Base-by-base conservation (phyloP, 192 early-diverging fungal species). In the Podila minutissima region DNA sequence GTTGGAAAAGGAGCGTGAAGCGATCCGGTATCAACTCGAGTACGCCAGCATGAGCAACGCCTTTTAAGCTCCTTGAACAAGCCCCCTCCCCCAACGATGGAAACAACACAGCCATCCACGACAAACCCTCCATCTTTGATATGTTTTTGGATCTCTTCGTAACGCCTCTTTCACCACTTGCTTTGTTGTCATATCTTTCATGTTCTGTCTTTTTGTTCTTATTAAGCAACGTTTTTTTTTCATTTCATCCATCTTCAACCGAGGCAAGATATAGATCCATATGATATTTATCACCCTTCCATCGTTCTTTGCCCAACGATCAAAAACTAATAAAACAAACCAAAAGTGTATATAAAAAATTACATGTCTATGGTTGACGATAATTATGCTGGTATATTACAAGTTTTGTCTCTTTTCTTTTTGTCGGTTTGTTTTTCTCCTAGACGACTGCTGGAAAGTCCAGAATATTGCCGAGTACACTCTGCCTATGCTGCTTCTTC, bases 1-100 rank as follows among this genome's bases (percentile, higher is more conserved):
- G 57, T 62, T 81, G 3, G 77, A 81, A 60, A 81, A 81, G 71
- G 77, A 81, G 55, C 66, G 77, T 24, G 77, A 73, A 66, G 77
- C 77, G 26, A 73, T 81, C 26, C 65, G 77, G 0, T 63, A 72
- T 61, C 69, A 79, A 53, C 12, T 68, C 22, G 28, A 59, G n/a
- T 67, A 62, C 37, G 60, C 66, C 17, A 62, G 28, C 26, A 67
- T 49, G 73, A 74, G 46, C 35, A 67, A 62, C 28, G 64, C 64
- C 2, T 74, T 73, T 59, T 55, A 55, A 55, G 19, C 31, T 22
- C n/a, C 51, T 32, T 59, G 17, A 57, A 31, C 20, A 9, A 4
- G 15, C 28, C 49, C 26, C 3, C 32, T 19, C 24, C 13, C 32
- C 51, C 24, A 0, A 15, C 41, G 41, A 46, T 46, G 41, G 41